phyloP scores from a whole-genome alignment of 306 rosid genomes.

The Fragaria vesca region DNA sequence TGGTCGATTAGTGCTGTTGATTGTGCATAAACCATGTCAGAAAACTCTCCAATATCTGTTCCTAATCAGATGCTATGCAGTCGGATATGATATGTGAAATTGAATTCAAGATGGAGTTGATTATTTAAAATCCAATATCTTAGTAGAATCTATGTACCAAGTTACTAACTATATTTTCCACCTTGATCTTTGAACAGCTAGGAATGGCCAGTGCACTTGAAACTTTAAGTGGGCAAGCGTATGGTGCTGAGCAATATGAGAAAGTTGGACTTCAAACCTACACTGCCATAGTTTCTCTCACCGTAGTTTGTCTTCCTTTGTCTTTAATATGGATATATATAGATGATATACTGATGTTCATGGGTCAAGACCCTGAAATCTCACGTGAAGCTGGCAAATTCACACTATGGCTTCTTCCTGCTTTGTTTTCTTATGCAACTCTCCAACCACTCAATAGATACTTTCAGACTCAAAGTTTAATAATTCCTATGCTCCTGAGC shows the following conservation, averaged over 20 bases:
- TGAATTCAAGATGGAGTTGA: neutral
- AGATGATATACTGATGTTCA: conserved; percentile 39
- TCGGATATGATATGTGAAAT: neutral
- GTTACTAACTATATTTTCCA: too few species aligned
- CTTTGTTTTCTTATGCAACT: conserved; percentile 47
- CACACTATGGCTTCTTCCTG: conserved; percentile 51
- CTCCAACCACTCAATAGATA: conserved; percentile 49
- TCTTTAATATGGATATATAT: conserved; percentile 47
- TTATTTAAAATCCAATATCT: neutral
- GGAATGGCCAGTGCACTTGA: conserved; percentile 64
- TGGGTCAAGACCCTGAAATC: conserved; percentile 66
- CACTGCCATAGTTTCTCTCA: conserved; percentile 53
- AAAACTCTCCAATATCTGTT: neutral
- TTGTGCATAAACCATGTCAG: neutral
- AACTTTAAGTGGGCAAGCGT: conserved; percentile 58
- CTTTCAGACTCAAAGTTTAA: conserved; percentile 55
- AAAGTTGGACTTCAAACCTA: conserved; percentile 48
- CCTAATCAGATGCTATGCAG: neutral
- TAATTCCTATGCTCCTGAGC: conserved; percentile 47
- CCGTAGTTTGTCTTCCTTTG: conserved; percentile 43
- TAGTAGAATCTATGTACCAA: neutral
- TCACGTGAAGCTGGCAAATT: conserved; percentile 58
- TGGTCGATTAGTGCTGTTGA: neutral
- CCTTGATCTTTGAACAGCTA: conserved; percentile 22
- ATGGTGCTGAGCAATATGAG: conserved; percentile 50